These are phyloP conservation scores for Picochlorum costavermella DNA, from an alignment of 139 green algal species.

Conservation along the genomic window DNA sequence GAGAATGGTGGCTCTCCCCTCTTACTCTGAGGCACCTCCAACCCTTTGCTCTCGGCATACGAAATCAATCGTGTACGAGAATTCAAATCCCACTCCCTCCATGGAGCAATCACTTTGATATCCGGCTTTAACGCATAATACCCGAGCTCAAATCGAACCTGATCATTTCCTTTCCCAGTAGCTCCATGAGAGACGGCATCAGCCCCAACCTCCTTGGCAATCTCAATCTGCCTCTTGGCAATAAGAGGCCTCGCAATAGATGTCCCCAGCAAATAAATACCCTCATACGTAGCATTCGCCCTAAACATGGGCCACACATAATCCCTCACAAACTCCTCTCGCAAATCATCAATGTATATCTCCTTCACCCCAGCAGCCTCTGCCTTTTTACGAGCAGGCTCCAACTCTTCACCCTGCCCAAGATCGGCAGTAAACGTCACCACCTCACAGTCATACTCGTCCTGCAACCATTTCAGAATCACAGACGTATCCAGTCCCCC, in stretches of 20 bases:
- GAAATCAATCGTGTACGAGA: constrained; percentile 78
- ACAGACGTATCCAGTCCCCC: constrained; percentile 95
- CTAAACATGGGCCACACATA: constrained; percentile 99
- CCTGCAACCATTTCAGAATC: constrained; percentile 98
- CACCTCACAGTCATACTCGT: constrained; percentile 94
- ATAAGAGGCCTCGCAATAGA: constrained; percentile 98
- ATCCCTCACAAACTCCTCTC: constrained; percentile 97
- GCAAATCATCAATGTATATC: constrained; percentile 96
- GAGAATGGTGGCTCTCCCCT: constrained; percentile 85
- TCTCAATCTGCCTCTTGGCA: constrained; percentile 98
- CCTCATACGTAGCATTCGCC: constrained; percentile 95
- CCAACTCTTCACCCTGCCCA: constrained; percentile 75
- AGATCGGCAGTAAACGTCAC: constrained; percentile 96
- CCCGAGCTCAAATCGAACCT: constrained; percentile 82
- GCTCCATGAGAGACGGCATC: constrained; percentile 97
- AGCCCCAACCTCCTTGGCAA: constrained; percentile 82
- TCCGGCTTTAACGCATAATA: constrained; percentile 98
- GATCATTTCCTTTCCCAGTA: constrained; percentile 99
- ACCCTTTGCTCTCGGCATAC: constrained; percentile 69
- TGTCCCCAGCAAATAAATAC: constrained; percentile 95
- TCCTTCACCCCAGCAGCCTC: constrained; percentile 88
- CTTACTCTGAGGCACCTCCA: constrained; percentile 71
- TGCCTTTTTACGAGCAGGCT: constrained; percentile 84
- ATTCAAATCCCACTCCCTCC: constrained; percentile 96
- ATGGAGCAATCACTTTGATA: constrained; percentile 98